Evolutionary conservation across 73 alveolate species (phyloP).

Genomic region (Durusdinium trenchii): DNA sequence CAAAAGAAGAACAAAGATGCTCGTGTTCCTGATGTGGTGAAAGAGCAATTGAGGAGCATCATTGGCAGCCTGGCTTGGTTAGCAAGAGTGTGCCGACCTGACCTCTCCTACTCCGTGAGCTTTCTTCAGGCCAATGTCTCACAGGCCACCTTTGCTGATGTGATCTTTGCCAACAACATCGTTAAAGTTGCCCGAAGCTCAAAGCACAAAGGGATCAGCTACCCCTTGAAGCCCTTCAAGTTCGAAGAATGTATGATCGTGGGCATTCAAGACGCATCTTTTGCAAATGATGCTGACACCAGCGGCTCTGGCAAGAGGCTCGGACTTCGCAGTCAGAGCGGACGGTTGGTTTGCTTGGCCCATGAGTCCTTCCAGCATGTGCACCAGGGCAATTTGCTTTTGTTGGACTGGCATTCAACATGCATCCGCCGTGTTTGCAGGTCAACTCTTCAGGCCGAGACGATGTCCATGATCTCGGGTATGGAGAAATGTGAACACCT

Average conservation of each 20-base stretch:
- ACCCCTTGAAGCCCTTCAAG: neutral
- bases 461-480: neutral
- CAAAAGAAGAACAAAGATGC: neutral
- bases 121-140: neutral
- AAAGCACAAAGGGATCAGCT: neutral
- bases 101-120: neutral
- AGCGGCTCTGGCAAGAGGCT: neutral
- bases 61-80: slow-evolving; percentile 14
- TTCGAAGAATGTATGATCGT: slow-evolving; percentile 7
- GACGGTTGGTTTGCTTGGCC: neutral
- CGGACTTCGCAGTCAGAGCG: slow-evolving; percentile 49
- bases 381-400: neutral
- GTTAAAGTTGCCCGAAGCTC: neutral
- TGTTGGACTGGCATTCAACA: slow-evolving; percentile 34
- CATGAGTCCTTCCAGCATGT: neutral
- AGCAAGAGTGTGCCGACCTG: slow-evolving; percentile 25
- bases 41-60: neutral
- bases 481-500: neutral
- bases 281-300: neutral
- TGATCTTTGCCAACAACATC: neutral
- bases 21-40: neutral
- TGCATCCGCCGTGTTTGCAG: neutral
- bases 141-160: neutral
- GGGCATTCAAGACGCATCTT: neutral
- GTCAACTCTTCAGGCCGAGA: neutral